Conservation (phyloP, 306 rosid species). For the Lotus japonicus region DNA sequence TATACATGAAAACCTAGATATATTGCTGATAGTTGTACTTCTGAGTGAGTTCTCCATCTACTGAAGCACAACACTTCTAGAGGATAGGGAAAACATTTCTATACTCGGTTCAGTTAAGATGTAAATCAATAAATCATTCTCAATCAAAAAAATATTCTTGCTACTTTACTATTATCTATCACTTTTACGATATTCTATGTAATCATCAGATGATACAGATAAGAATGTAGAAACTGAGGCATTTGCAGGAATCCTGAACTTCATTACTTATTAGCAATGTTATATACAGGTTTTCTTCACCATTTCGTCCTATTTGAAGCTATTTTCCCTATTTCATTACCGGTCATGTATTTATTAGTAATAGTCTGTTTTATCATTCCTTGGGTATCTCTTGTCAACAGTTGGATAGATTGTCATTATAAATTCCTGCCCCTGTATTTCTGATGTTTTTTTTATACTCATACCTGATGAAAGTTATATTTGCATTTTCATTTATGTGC, state of each 20-base stretch:
- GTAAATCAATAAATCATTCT: not conserved
- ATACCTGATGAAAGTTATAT: not conserved
- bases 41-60: not conserved
- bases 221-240: not conserved
- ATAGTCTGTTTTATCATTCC: not conserved
- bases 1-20: conserved; percentile 1
- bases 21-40: not conserved
- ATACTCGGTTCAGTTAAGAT: not conserved
- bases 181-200: not conserved
- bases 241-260: not conserved
- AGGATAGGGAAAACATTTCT: not conserved
- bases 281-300: not conserved
- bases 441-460: not conserved
- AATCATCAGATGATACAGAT: not conserved
- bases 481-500: not conserved
- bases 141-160: not conserved
- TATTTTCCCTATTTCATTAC: not conserved
- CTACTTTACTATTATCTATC: not conserved
- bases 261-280: not conserved
- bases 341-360: not conserved
- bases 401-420: conserved; percentile 1
- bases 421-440: not conserved
- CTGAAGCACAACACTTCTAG: not conserved
- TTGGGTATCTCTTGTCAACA: not conserved
- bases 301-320: not conserved